Base-by-base conservation (phyloP, 169 alveolate genomes). In the Plasmodium adleri region DNA sequence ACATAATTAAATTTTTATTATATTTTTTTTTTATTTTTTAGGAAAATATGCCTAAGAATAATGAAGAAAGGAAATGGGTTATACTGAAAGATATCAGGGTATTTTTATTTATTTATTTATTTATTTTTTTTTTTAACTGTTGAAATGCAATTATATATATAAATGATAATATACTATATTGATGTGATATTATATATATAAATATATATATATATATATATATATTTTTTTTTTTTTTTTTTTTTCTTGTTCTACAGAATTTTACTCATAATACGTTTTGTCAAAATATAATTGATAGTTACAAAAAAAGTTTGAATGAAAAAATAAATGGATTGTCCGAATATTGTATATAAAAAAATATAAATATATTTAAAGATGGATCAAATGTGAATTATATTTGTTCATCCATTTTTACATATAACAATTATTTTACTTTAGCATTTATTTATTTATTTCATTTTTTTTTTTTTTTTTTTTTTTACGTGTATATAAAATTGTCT, bases 31-130 rank as follows among this genome's bases (percentile, higher is more conserved):
- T 24, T 12, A 54, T 50, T 67, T 52, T 15, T 3, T 67, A 80
- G 90, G 80, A 80, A 80, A 80, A 80, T 80, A 28, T 39, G 24
- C 28, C 28, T 32, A 71, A 10, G n/a, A 56, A 49, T 22, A n/a
- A 67, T 20, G 83, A 80, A 39, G 83, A 80, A 52, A 17, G 49
- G 26, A 59, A 4, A 54, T 80, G 90, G 90, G 58, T 80, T 45
- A 80, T 67, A 47, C 28, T 88, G 56, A 78, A 88, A 26, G 85
- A 88, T 45, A 88, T 75, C 52, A 72, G 62, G 88, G 86, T 88
- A 68, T 22, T 28, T 66, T 66, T 66, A 15, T 32, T 60, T 60
- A 59, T 62, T 17, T 78, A 32, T 59, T 47, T n/a, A n/a, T 54
- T 28, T 54, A 20, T 59, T 26, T 60, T 76, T 72, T 5, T 54